A percentile compares a stretch with the other conserved stretches of the same genome.
Evolutionary conservation across 352 stramenopile genomes (phyloP).

Genomic region (Phytophthora quininea): DNA sequence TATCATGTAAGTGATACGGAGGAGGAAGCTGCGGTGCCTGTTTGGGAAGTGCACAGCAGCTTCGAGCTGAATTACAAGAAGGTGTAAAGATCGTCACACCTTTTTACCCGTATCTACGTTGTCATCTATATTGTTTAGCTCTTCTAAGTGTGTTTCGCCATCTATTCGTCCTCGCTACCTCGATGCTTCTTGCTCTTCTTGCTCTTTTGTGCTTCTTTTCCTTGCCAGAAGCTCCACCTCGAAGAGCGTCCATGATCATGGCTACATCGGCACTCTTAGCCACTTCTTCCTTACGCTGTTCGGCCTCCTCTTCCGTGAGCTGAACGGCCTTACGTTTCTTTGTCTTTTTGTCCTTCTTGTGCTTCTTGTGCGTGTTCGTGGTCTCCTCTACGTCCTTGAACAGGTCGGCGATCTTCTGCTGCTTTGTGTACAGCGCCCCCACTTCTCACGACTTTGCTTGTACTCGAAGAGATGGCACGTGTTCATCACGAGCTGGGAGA

Average conservation of each 20-base stretch:
- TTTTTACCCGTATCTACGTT: not conserved
- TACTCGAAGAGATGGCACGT: constrained; percentile 82
- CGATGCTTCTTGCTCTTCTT: constrained; percentile 36
- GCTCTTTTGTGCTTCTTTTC: constrained; percentile 44
- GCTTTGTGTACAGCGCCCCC: constrained; percentile 76
- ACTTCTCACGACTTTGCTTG: constrained; percentile 80
- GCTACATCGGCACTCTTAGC: constrained; percentile 59
- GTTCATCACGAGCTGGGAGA: constrained; percentile 85
- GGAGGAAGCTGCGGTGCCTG: not conserved
- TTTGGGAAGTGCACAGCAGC: constrained; percentile 40
- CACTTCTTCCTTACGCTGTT: constrained; percentile 39
- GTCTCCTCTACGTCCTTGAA: constrained; percentile 67
- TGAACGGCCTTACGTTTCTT: constrained; percentile 52
- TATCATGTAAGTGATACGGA: constrained; percentile 11
- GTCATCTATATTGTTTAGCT: constrained; percentile 24
- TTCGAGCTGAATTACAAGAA: constrained; percentile 48
- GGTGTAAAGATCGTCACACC: constrained; percentile 2
- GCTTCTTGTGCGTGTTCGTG: constrained; percentile 30
- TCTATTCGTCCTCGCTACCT: constrained; percentile 28
- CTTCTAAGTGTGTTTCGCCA: constrained; percentile 4
- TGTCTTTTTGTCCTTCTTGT: constrained; percentile 39
- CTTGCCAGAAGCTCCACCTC: constrained; percentile 32
- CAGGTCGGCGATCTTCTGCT: constrained; percentile 78
- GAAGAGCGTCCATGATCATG: constrained; percentile 72
- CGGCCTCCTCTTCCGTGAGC: constrained; percentile 31